These are phyloP conservation scores for Talaromyces funiculosus DNA, from an alignment of 2,329 filamentous ascomycete species.

Conservation along the genomic window DNA sequence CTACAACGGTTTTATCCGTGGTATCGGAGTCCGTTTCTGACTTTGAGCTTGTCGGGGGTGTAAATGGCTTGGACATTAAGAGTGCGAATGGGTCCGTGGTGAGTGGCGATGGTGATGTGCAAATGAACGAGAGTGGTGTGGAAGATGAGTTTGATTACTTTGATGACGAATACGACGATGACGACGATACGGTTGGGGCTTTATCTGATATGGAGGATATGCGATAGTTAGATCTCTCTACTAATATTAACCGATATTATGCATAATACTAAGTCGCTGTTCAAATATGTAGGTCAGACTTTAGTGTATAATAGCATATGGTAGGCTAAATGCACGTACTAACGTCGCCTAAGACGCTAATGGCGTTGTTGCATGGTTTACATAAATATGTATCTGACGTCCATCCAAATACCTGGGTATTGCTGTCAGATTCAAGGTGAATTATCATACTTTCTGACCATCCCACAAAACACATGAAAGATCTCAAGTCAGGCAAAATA, in stretches of 20 bases:
- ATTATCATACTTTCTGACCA: not conserved
- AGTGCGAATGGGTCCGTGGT: not conserved
- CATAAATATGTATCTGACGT: no score
- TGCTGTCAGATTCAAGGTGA: no score
- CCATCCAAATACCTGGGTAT: no score
- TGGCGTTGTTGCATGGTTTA: not conserved
- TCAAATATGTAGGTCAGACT: not conserved
- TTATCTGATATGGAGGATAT: not conserved
- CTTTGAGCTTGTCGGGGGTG: constrained; percentile 4
- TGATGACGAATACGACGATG: constrained; percentile 7
- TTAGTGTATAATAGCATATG: not conserved
- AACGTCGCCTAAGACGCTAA: not conserved
- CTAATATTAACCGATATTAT: no score
- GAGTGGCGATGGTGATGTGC: not conserved
- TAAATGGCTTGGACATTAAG: constrained; percentile 1
- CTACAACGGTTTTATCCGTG: constrained; percentile 19
- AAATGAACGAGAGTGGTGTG: not conserved
- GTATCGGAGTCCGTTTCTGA: not conserved
- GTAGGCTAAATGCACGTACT: not conserved
- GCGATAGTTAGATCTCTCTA: not conserved
- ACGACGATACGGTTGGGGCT: constrained; percentile 9
- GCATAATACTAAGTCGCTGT: not conserved
- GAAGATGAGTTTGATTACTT: constrained; percentile 7
- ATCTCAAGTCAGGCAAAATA: not conserved
- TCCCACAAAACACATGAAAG: not conserved